Evolutionary conservation across 163 green algal species (phyloP), one percentile per base, ranked within the genome.

Genomic region (Picocystis sp.): DNA sequence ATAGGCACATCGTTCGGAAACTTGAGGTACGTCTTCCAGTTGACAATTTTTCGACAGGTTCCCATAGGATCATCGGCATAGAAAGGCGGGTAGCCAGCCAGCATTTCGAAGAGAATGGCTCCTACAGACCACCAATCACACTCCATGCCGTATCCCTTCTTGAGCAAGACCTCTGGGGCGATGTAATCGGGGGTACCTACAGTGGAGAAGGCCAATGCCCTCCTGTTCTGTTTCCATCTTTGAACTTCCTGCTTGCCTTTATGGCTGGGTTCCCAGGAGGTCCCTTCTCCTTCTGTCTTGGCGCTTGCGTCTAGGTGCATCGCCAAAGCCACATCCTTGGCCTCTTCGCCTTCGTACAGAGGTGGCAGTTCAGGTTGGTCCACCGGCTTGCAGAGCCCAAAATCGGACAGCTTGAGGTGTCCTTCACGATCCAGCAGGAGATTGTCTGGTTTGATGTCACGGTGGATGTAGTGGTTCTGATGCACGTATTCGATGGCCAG

Each of bases 391-490:
- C 89, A 96, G 15, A 98, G 71, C 23, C 89, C 89, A 80, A 98
- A 98, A 69, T 98, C 89, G 21, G 61, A 81, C 43, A 98, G 78
- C 75, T 96, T 95, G 53, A 97, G 86, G 66, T 95, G 88, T 0
- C 89, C 89, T 8, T 70, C 23, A 0, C 54, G 50, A 35, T 84
- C 80, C 22, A 98, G 72, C 57, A 97, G 74, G 59, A 98, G 64
- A 65, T 97, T 98, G 71, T 98, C 89, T 1, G 89, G 89, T 67
- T 98, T 97, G 66, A 98, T 96, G 71, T 96, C 89, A n/a, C 85
- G 84, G 69, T 98, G 89, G 25, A 98, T 94, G 74, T 94, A 96
- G 46, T 80, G 78, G 22, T 79, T 66, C 21, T 59, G 67, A 73
- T 98, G 89, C 52, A 97, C 88, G 42, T 70, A 73, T 58, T 94